Base-by-base conservation (phyloP, 352 stramenopile genomes). In the Nothophytophthora sp. region DNA sequence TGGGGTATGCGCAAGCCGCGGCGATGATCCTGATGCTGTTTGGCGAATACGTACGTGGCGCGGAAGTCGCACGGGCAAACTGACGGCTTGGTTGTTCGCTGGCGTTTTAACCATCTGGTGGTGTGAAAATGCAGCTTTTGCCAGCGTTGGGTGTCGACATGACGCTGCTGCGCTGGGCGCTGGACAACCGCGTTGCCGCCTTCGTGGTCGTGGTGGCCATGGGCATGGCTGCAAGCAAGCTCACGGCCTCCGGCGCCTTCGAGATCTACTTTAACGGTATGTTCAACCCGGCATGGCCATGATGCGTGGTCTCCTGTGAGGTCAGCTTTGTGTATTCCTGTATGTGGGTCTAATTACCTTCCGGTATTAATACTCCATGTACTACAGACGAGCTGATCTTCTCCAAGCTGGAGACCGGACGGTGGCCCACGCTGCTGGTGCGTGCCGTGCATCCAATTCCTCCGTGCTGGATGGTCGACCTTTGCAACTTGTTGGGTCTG, bases 231-330 rank as follows among this genome's bases (percentile, higher is more conserved):
- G 83, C 83, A 4, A 81, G 85, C 45, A 69, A 63, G 15, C 68
- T 94, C 41, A 60, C 86, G 35, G 77, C 83, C 11, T 79, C 81
- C 1, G 83, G 83, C 12, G 83, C 81, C 8, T 94, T 94, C 18
- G 83, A 94, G 63, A 78, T 94, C 24, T 90, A 80, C 51, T 90
- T 87, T 34, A 92, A 94, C 44, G 75, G 83, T 94, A 43, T 13
- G 50, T 19, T 10, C 12, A 6, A 11, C 10, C 44, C 3, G 25
- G 43, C 8, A 6, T 28, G 19, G 32, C 0, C 40, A 37, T 41
- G n/a, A 16, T 18, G 3, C 3, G 22, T 15, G 11, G n/a, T 52
- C 35, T 22, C 13, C 6, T 50, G 11, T 38, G 4, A 12, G 47
- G 3, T 47, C n/a, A 2, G 16, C 11, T 6, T 11, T 30, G 27